A percentile compares a stretch with the other conserved stretches of the same genome.
Conservation (phyloP, 495 filamentous ascomycete genomes). For the Hypoxylon fragiforme region DNA sequence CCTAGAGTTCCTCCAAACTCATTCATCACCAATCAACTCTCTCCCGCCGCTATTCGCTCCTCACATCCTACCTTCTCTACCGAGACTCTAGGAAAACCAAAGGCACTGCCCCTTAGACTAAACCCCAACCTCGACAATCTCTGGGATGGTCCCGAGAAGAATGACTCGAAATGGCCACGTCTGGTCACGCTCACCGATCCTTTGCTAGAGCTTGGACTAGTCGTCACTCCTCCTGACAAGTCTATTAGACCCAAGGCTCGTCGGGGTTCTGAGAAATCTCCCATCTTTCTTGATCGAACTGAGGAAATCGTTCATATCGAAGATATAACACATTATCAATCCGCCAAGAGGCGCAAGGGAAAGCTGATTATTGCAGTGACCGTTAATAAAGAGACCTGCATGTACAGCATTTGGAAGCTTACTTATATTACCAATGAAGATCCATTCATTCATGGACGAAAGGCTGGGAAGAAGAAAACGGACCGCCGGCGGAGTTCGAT, state of each 20-base stretch:
- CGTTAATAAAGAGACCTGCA: conserved; percentile 67
- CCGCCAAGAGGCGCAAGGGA: conserved; percentile 19
- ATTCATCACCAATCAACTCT: conserved; percentile 69
- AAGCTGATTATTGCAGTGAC: conserved; percentile 81
- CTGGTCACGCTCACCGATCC: conserved; percentile 87
- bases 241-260: conserved; percentile 28
- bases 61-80: conserved; percentile 56
- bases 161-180: conserved; percentile 67
- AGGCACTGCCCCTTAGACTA: conserved; percentile 48
- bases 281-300: conserved; percentile 58
- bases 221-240: conserved; percentile 60
- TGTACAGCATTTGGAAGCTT: conserved; percentile 80
- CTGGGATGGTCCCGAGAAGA: conserved; percentile 51
- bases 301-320: conserved; percentile 82
- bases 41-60: conserved; percentile 47
- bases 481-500: conserved; percentile 81
- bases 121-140: conserved; percentile 51
- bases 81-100: conserved; percentile 54
- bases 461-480: conserved; percentile 54
- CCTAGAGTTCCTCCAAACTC: conserved; percentile 74
- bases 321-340: conserved; percentile 26
- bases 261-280: conserved; percentile 22
- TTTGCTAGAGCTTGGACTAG: conserved; percentile 79
- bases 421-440: conserved; percentile 65
- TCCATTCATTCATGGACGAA: conserved; percentile 53